Percentiles rank a stretch among this genome's conserved stretches.
phyloP scores from a whole-genome alignment of 139 green algal species.

The Auxenochlorella pyrenoidosa region DNA sequence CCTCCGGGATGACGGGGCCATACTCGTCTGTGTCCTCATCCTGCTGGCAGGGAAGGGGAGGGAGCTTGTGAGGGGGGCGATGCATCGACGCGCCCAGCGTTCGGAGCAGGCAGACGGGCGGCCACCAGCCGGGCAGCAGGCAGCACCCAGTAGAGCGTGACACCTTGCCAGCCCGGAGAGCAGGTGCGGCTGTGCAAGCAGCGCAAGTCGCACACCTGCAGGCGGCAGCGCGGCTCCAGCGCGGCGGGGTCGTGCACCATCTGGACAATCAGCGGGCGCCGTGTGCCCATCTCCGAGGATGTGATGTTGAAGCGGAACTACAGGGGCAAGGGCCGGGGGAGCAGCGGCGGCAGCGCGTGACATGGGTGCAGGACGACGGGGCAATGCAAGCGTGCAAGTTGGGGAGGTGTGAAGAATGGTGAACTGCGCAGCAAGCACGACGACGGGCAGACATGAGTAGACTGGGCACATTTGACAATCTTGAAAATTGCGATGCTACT shows the following conservation, averaged over 20 bases:
- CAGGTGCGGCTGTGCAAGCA: too few species aligned
- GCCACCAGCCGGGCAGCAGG: too few species aligned
- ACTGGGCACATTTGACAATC: too few species aligned
- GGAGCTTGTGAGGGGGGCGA: too few species aligned
- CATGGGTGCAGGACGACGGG: neutral
- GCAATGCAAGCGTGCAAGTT: neutral
- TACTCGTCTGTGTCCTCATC: slow-evolving; percentile 88
- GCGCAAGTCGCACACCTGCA: slow-evolving; percentile 59
- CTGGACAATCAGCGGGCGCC: slow-evolving; percentile 80
- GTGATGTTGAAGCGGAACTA: slow-evolving; percentile 92
- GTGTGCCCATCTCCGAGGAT: slow-evolving; percentile 93
- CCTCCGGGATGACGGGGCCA: slow-evolving; percentile 64
- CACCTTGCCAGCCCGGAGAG: too few species aligned
- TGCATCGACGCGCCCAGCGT: too few species aligned
- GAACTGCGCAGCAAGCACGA: too few species aligned
- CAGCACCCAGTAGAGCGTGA: too few species aligned
- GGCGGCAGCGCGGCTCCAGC: slow-evolving; percentile 77
- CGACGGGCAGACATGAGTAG: too few species aligned
- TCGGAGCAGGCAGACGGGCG: too few species aligned
- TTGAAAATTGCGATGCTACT: too few species aligned
- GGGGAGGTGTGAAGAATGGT: neutral
- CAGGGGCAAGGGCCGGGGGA: neutral
- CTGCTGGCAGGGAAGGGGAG: neutral
- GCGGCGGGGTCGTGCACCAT: slow-evolving; percentile 79
- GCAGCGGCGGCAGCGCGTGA: neutral